Evolutionary conservation across 345 rosid genomes (phyloP), one percentile per base, ranked within the genome.

Genomic region (Gossypium bickii): DNA sequence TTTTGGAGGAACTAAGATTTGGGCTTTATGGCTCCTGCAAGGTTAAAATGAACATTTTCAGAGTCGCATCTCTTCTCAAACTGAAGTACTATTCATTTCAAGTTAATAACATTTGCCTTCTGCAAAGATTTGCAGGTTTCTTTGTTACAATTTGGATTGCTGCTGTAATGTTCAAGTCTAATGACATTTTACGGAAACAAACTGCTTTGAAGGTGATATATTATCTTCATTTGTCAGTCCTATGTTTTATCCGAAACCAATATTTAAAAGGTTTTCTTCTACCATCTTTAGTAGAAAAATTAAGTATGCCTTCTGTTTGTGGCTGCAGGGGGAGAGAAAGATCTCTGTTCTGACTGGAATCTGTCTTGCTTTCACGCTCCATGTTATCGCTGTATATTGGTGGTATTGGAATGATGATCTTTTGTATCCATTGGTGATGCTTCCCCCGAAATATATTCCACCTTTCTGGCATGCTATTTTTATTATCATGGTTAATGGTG

Each of bases 401-500:
- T 96, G 99, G 98, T 93, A 89, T 78, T 85, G 89, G 68, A 88
- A 84, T 70, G 98, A 96, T 72, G 95, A 93, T 82, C 92, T 93
- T 81, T 79, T 96, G 79, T 86, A 86, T 77, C 99, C 98, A 73
- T 81, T 96, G 80, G 73, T 90, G 80, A 93, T 96, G 99, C 90
- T 93, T 68, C 99, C 99, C 78, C 98, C 99, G 22, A 96, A 90
- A 77, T 83, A 92, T 75, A 91, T 96, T 57, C 98, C 99, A 67
- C 98, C 98, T 77, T 96, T 95, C 79, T 96, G 99, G 99, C 98
- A 96, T 80, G 96, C 97, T 64, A 84, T 92, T 79, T 96, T 96
- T 74, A 87, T 93, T 83, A 90, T 96, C 73, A 80, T 93, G 78
- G 97, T 93, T 76, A 96, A 96, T 83, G 99, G 99, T 96, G 74